Evolutionary conservation across 768 basidiomycete species (phyloP).

Genomic region (Leccinum fibrillosum): DNA sequence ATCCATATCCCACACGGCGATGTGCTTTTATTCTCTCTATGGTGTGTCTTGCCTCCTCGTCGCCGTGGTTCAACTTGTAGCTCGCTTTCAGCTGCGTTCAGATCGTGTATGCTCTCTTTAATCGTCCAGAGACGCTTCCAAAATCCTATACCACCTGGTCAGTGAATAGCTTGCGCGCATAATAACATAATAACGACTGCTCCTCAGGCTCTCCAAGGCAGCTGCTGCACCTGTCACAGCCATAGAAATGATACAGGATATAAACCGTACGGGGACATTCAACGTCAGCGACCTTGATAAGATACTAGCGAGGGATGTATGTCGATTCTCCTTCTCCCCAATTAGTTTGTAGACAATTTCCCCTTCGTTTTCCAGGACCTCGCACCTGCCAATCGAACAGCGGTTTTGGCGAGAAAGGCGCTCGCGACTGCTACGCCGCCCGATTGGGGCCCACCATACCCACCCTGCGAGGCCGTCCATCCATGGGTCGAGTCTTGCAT

Average conservation of each 20-base stretch:
- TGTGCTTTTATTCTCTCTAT: slow-evolving; percentile 73
- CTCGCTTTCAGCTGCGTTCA: slow-evolving; percentile 62
- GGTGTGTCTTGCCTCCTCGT: slow-evolving; percentile 40
- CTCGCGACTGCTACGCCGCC: slow-evolving; percentile 30
- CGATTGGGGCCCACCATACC: slow-evolving; percentile 51
- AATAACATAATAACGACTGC: neutral
- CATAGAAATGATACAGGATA: slow-evolving; percentile 56
- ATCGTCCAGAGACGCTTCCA: slow-evolving; percentile 84
- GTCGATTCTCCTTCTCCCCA: slow-evolving; percentile 8
- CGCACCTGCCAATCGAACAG: slow-evolving; percentile 46
- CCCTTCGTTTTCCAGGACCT: slow-evolving; percentile 43
- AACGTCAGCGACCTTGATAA: slow-evolving; percentile 55
- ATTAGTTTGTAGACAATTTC: neutral
- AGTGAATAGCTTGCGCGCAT: slow-evolving; percentile 8
- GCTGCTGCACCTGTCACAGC: slow-evolving; percentile 58
- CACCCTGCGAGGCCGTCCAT: slow-evolving; percentile 73
- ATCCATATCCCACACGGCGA: slow-evolving; percentile 80
- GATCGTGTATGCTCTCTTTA: slow-evolving; percentile 76
- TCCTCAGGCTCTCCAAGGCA: slow-evolving; percentile 67
- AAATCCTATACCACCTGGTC: slow-evolving; percentile 73
- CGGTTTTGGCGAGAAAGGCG: slow-evolving; percentile 44
- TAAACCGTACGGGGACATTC: slow-evolving; percentile 57
- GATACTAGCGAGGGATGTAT: slow-evolving; percentile 47
- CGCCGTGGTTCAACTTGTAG: neutral
- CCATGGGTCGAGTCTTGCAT: slow-evolving; percentile 59